Conservation (phyloP, 1,139 yeast genomes). For the Spathaspora jeffriesii region DNA sequence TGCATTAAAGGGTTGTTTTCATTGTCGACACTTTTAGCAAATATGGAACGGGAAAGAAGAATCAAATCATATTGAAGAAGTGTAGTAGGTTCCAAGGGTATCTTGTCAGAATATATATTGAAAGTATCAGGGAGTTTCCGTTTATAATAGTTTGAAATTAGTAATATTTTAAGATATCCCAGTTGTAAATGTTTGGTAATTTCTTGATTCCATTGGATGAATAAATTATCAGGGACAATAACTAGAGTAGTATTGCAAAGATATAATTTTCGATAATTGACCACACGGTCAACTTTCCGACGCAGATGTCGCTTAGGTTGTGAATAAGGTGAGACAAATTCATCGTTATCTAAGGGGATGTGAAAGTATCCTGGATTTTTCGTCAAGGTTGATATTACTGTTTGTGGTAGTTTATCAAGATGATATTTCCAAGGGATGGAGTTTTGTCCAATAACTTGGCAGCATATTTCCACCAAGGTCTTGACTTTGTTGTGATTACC, state of each 20-base stretch:
- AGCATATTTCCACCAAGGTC: constrained; percentile 41
- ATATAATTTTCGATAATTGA: constrained; percentile 25
- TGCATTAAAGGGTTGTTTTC: constrained; percentile 29
- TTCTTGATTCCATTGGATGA: constrained; percentile 67
- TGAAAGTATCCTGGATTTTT: constrained; percentile 44
- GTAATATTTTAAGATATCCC: constrained; percentile 33
- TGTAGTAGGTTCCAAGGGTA: constrained; percentile 28
- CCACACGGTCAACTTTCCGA: background rate
- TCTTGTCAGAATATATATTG: constrained; percentile 12
- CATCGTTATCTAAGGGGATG: constrained; percentile 6
- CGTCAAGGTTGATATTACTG: constrained; percentile 35
- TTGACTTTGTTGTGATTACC: constrained; percentile 8
- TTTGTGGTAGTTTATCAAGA: constrained; percentile 40
- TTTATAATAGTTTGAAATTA: constrained; percentile 34
- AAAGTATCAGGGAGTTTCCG: constrained; percentile 11
- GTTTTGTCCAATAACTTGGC: constrained; percentile 36
- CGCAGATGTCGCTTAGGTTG: background rate
- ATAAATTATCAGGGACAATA: constrained; percentile 66
- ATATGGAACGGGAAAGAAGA: constrained; percentile 47
- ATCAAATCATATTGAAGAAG: constrained; percentile 51
- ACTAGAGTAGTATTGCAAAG: constrained; percentile 58
- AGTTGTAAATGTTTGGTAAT: constrained; percentile 52
- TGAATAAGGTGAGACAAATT: background rate
- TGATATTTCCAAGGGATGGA: constrained; percentile 63
- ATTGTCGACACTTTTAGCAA: constrained; percentile 37